phyloP scores from a whole-genome alignment of 1,139 yeast genomes.

The Yamadazyma jaroonii region DNA sequence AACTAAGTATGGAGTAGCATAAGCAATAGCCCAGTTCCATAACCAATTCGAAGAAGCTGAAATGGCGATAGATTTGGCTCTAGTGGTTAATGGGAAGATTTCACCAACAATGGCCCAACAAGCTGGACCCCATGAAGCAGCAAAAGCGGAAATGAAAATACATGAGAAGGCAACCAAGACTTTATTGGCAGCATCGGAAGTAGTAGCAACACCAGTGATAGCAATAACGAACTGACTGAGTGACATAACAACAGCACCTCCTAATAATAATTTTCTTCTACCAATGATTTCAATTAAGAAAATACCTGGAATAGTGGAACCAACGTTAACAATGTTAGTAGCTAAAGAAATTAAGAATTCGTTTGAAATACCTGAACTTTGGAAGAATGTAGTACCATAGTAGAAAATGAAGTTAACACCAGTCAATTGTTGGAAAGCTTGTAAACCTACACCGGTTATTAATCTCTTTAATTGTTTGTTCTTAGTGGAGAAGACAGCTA shows the following conservation, averaged over 20 bases:
- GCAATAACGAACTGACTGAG: slow-evolving; percentile 65
- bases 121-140: slow-evolving; percentile 74
- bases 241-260: slow-evolving; percentile 63
- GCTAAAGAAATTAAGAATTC: slow-evolving; percentile 33
- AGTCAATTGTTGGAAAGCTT: slow-evolving; percentile 66
- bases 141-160: slow-evolving; percentile 65
- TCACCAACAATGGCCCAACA: slow-evolving; percentile 73
- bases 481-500: slow-evolving; percentile 27
- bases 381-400: slow-evolving; percentile 64
- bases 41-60: slow-evolving; percentile 73
- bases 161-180: slow-evolving; percentile 62
- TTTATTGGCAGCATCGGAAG: slow-evolving; percentile 45
- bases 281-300: slow-evolving; percentile 32
- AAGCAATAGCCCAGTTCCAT: slow-evolving; percentile 68
- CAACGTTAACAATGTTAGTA: slow-evolving; percentile 37
- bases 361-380: slow-evolving; percentile 46
- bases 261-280: slow-evolving; percentile 32
- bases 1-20: slow-evolving; percentile 66
- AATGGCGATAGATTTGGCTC: slow-evolving; percentile 68
- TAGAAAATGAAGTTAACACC: slow-evolving; percentile 73
- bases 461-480: slow-evolving; percentile 36
- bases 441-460: slow-evolving; percentile 30
- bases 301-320: slow-evolving; percentile 35
- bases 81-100: slow-evolving; percentile 59
- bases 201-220: slow-evolving; percentile 53